phyloP scores from a whole-genome alignment of 2,329 filamentous ascomycete genomes.

The Cryphonectria radicalis region DNA sequence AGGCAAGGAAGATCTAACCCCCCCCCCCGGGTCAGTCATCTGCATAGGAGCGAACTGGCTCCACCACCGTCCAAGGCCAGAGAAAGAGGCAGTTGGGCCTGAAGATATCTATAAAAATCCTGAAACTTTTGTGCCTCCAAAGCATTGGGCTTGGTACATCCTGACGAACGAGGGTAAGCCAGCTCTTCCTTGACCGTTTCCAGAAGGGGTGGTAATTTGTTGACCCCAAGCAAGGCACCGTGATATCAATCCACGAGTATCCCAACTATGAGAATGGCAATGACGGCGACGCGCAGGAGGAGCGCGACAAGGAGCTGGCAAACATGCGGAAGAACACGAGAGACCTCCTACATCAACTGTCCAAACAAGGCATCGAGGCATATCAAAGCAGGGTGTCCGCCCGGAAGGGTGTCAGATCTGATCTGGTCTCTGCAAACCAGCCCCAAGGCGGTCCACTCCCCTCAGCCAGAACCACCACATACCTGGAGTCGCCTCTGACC shows the following conservation, averaged over 20 bases:
- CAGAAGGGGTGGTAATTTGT: constrained; percentile 23
- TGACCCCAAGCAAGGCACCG: constrained; percentile 57
- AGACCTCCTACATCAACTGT: constrained; percentile 46
- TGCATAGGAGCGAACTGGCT: constrained; percentile 74
- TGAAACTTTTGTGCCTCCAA: constrained; percentile 42
- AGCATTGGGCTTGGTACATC: constrained; percentile 72
- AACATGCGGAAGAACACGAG: constrained; percentile 46
- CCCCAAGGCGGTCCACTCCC: constrained; percentile 13
- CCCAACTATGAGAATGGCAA: constrained; percentile 42
- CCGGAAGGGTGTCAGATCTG: constrained; percentile 44
- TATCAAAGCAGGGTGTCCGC: constrained; percentile 47
- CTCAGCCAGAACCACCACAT: constrained; percentile 11
- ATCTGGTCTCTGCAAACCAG: constrained; percentile 30
- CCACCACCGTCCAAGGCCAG: constrained; percentile 44
- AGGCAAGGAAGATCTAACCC: constrained; percentile 7
- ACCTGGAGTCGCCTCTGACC: constrained; percentile 36
- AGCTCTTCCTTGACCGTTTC: background rate
- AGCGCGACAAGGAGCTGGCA: constrained; percentile 37
- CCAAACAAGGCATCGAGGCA: constrained; percentile 41
- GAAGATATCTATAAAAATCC: constrained; percentile 13
- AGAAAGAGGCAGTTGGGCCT: background rate
- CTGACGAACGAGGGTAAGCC: constrained; percentile 65
- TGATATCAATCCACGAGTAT: constrained; percentile 71
- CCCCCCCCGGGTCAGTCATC: constrained; percentile 52
- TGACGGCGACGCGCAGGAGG: constrained; percentile 31